Conservation (phyloP, 352 stramenopile genomes). For the Globisporangium mamillatum region DNA sequence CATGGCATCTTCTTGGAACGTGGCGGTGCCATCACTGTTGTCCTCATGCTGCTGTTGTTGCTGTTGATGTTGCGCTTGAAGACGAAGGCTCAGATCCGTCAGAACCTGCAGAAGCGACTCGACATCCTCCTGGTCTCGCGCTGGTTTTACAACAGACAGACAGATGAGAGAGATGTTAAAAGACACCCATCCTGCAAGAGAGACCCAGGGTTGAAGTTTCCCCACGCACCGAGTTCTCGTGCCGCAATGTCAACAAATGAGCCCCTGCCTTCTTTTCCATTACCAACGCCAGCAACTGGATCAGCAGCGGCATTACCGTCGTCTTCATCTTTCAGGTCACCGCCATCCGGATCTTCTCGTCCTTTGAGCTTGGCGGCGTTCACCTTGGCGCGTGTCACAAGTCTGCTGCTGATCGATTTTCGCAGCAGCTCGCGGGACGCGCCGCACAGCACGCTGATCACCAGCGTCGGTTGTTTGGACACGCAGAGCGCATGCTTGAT, state of each 20-base stretch:
- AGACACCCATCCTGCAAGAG: neutral
- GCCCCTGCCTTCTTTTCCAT: neutral
- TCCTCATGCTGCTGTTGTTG: neutral
- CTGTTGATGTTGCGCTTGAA: neutral
- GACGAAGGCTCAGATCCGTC: conserved; percentile 1
- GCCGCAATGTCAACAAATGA: conserved; percentile 5
- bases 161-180: conserved; percentile 2
- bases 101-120: conserved; percentile 10
- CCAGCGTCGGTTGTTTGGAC: conserved; percentile 25
- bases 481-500: conserved; percentile 49
- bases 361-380: conserved; percentile 24
- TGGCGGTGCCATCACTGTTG: neutral
- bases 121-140: conserved; percentile 3
- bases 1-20: neutral
- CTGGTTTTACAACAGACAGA: neutral
- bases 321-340: neutral
- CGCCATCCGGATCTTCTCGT: neutral
- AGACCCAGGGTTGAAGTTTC: neutral
- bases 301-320: conserved; percentile 3
- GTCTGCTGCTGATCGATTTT: conserved; percentile 42
- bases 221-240: conserved; percentile 9
- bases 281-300: conserved; percentile 5
- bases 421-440: conserved; percentile 34
- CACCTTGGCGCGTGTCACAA: conserved; percentile 34
- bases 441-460: conserved; percentile 51